Base-by-base conservation (phyloP, 805 yeast genomes). In the Kodamaea lidongshanica region DNA sequence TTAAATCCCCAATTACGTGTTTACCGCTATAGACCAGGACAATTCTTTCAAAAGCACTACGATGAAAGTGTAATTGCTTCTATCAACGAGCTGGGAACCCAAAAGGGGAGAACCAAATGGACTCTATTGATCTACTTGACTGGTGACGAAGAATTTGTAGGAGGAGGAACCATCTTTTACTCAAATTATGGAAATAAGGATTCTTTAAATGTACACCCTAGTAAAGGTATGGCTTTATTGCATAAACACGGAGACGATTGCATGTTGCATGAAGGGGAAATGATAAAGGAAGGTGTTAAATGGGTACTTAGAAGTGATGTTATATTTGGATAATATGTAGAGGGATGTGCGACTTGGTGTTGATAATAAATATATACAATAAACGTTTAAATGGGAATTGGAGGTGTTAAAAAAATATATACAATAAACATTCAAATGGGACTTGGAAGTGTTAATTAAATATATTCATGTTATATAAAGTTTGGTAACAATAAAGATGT, bases 171-270 rank as follows among this genome's bases (percentile, higher is more conserved):
- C 0, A 57, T 70, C 4, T 77, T 77, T 38, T 61, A 74, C 37
- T 58, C 58, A 3, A 46, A 47, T 11, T 16, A 19, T 6, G 43
- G 50, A 5, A 46, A 45, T 0, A 38, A 40, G 2, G 37, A 45
- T 12, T 53, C 55, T 1, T 39, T 58, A 16, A 54, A 54, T 10
- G 58, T 73, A 3, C 68, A 64, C 33, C 80, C 81, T 0, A 43
- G 47, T 11, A 61, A 56, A 33, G 84, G 82, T 0, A 58, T 68
- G 68, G 79, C 77, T 0, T 54, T 77, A 23, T 49, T 77, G 27
- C 84, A 77, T 42, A 74, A 74, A 40, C 84, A 77, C 46, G 82
- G 84, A 0, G 75, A 72, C 37, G 79, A 75, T 38, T 77, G 83
- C 46, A 44, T 77, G 37, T 46, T 63, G 27, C 84, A 77, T 41